phyloP scores from a whole-genome alignment of 768 basidiomycete genomes.

The Naematelia aurantialba region DNA sequence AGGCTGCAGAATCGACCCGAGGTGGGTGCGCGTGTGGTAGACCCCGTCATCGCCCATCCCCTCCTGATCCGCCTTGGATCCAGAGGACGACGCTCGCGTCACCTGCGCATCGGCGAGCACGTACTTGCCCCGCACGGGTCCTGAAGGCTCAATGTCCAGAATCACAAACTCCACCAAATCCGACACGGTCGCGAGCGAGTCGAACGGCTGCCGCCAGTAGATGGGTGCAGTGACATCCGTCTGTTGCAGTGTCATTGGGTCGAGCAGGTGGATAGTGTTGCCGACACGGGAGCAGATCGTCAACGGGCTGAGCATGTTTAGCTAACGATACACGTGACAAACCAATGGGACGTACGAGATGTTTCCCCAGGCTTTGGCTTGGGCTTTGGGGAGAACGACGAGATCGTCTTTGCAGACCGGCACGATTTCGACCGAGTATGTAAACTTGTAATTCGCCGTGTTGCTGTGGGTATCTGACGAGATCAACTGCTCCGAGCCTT shows the following conservation, averaged over 20 bases:
- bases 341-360: constrained; percentile 57
- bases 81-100: constrained; percentile 65
- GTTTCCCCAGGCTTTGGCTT: constrained; percentile 77
- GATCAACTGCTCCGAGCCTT: constrained; percentile 88
- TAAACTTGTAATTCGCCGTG: constrained; percentile 94
- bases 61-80: constrained; percentile 57
- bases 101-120: constrained; percentile 87
- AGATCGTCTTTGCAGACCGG: constrained; percentile 98
- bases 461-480: constrained; percentile 86
- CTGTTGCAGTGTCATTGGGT: constrained; percentile 77
- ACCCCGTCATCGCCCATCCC: constrained; percentile 67
- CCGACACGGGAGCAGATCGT: constrained; percentile 86
- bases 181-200: constrained; percentile 71
- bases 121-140: constrained; percentile 67
- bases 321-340: background rate
- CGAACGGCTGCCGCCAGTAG: constrained; percentile 92
- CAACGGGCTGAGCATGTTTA: constrained; percentile 57
- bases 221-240: constrained; percentile 72
- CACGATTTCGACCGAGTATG: constrained; percentile 93
- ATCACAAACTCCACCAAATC: constrained; percentile 94
- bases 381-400: constrained; percentile 78
- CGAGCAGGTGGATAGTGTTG: constrained; percentile 83
- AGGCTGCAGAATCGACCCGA: constrained; percentile 87
- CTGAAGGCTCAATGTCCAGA: constrained; percentile 84
- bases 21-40: constrained; percentile 92